Evolutionary conservation across 73 alveolate genomes (phyloP), one percentile per base, ranked within the genome.

Genomic region (Chromera velia): DNA sequence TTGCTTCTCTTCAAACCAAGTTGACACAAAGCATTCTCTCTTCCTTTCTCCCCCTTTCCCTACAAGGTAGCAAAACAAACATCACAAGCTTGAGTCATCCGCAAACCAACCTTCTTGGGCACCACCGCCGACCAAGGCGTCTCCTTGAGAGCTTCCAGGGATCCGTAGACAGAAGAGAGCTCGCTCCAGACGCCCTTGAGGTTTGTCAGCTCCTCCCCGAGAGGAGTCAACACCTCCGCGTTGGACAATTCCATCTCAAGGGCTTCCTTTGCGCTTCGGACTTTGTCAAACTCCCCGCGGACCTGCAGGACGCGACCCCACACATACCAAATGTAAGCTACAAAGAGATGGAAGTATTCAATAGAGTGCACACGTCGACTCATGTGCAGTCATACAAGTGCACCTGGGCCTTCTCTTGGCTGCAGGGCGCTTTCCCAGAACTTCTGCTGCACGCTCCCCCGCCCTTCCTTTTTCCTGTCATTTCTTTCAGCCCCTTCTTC

Each of bases 201-300:
- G 77, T 70, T 84, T 55, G 34, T 73, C 86, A 84, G 75, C 76
- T 65, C 83, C 46, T 88, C 88, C 76, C 47, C 83, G 74, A 65
- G 74, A 34, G 88, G 91, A 28, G 93, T 94, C 87, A 64, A 94
- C 86, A 80, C 87, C 74, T 77, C 93, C 81, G 77, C 94, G 88
- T 81, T 90, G 92, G 82, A 74, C 75, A 98, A 99, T 69, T 96
- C 98, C 97, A 94, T 90, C 73, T 94, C 96, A 55, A 97, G 89
- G 62, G 96, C 88, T 84, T 96, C 98, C 49, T 95, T 91, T 18
- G 99, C 99, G 74, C 91, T 89, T 82, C 97, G 90, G 76, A 96
- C 92, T 72, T 96, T 93, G 40, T 75, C 73, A 92, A 93, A 96
- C 71, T 94, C 98, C 32, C 90, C 98, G 70, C 93, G 76, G 28